Percentiles rank a stretch among this genome's conserved stretches.
Conservation (phyloP, 257 asterid species). For the Solanum medicagineum region DNA sequence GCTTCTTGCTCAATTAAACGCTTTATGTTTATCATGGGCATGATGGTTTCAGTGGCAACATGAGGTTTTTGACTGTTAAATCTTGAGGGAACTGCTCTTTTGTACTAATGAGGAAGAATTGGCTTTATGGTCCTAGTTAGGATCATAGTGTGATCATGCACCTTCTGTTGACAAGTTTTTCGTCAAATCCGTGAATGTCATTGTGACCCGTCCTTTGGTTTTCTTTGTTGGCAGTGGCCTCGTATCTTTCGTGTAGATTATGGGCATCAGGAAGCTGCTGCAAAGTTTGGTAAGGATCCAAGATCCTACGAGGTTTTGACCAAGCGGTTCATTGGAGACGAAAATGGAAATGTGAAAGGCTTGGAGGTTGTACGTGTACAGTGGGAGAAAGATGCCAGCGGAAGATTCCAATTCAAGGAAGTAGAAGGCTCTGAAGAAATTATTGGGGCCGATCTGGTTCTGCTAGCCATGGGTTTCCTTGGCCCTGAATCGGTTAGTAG, state of each 20-base stretch:
- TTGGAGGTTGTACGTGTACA: slow-evolving; percentile 63
- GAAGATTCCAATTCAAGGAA: slow-evolving; percentile 85
- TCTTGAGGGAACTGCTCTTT: not conserved
- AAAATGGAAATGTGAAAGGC: slow-evolving; percentile 69
- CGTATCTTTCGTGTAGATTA: slow-evolving; percentile 88
- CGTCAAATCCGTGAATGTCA: not conserved
- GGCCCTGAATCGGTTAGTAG: slow-evolving; percentile 96
- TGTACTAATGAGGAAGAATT: not conserved
- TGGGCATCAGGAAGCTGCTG: slow-evolving; percentile 91
- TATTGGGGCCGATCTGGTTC: slow-evolving; percentile 69
- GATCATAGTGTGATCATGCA: not conserved
- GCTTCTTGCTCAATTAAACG: not conserved
- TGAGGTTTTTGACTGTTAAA: not conserved
- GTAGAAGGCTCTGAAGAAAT: slow-evolving; percentile 94
- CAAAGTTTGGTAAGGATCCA: slow-evolving; percentile 94
- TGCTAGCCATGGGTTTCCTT: slow-evolving; percentile 98
- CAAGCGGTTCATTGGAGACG: slow-evolving; percentile 78
- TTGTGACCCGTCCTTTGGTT: not conserved
- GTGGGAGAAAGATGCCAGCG: slow-evolving; percentile 91
- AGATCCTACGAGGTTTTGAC: slow-evolving; percentile 91
- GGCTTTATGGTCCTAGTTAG: not conserved
- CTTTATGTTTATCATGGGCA: not conserved
- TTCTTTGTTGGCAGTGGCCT: slow-evolving; percentile 62
- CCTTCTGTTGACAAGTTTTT: not conserved
- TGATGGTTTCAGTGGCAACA: not conserved